A percentile compares a stretch with the other conserved stretches of the same genome.
phyloP scores from a whole-genome alignment of 2,329 filamentous ascomycete genomes.

The Didymella sp. region DNA sequence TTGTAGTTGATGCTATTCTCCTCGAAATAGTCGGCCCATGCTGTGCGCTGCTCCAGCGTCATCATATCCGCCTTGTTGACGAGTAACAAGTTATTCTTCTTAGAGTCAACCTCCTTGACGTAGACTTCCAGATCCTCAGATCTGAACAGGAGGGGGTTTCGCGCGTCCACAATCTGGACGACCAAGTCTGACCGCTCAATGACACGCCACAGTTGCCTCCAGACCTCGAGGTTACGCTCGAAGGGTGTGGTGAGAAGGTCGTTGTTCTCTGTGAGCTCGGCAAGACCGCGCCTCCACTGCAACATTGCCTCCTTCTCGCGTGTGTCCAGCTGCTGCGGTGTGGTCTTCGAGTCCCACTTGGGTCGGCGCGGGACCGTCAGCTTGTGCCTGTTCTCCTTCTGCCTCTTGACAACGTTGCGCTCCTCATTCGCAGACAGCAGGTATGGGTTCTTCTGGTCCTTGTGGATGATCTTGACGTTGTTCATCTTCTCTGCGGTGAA shows the following conservation, averaged over 20 bases:
- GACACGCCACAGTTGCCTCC: constrained; percentile 97
- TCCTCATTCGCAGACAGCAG: constrained; percentile 87
- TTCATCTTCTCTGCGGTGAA: constrained; percentile 99
- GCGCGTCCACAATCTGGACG: constrained; percentile 97
- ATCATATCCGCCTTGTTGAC: constrained; percentile 99
- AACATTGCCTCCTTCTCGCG: constrained; percentile 82
- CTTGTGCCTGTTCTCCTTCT: constrained; percentile 77
- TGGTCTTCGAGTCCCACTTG: constrained; percentile 85
- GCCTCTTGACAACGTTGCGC: constrained; percentile 76
- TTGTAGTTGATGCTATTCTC: constrained; percentile 83
- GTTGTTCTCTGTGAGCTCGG: constrained; percentile 91
- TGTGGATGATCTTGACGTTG: constrained; percentile 98
- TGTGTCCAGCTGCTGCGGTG: constrained; percentile 78
- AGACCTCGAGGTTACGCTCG: constrained; percentile 95
- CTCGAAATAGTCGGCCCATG: constrained; percentile 88
- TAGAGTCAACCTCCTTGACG: constrained; percentile 87
- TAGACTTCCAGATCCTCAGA: constrained; percentile 93
- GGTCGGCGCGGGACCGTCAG: constrained; percentile 91
- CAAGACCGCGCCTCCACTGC: constrained; percentile 86
- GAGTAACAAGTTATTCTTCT: constrained; percentile 88
- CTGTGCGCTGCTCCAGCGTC: constrained; percentile 79
- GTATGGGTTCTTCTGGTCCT: constrained; percentile 94
- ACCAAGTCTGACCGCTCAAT: constrained; percentile 95
- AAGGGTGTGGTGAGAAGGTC: constrained; percentile 98
- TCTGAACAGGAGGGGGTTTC: constrained; percentile 92